These are phyloP conservation scores for Nicotiana knightiana DNA, from an alignment of 257 asterid genomes.

Conservation along the genomic window DNA sequence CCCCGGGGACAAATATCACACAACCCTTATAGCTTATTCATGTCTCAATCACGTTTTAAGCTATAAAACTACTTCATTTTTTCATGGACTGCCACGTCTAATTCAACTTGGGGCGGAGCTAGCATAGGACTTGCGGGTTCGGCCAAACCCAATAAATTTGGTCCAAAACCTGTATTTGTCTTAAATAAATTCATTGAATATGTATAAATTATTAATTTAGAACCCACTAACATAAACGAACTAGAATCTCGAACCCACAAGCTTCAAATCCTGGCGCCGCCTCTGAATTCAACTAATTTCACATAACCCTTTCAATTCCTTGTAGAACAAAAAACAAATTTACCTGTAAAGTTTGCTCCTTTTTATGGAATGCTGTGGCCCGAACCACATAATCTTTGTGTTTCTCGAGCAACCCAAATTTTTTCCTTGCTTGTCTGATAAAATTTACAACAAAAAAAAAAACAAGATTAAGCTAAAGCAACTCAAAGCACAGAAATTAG, in stretches of 20 bases:
- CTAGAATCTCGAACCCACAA: too few species aligned
- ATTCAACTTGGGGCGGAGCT: not conserved
- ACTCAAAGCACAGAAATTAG: not conserved
- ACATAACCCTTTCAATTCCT: not conserved
- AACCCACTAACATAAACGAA: too few species aligned
- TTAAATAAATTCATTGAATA: too few species aligned
- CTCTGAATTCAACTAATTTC: not conserved
- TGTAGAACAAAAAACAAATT: not conserved
- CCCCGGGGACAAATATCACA: not conserved
- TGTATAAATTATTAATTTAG: too few species aligned
- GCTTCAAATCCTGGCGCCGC: too few species aligned
- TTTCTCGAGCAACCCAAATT: conserved; percentile 78
- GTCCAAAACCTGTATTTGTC: too few species aligned
- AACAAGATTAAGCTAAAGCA: not conserved
- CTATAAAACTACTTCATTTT: not conserved
- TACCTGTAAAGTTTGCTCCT: conserved; percentile 68
- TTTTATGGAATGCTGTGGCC: conserved; percentile 58
- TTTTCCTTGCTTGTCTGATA: conserved; percentile 51
- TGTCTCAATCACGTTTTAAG: not conserved
- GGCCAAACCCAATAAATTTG: too few species aligned
- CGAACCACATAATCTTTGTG: conserved; percentile 87
- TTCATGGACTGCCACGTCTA: not conserved
- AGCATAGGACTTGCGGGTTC: too few species aligned
- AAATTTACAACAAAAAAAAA: not conserved
- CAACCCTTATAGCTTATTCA: not conserved